phyloP scores from a whole-genome alignment of 2,329 filamentous ascomycete genomes.

The Xylariales sp. region DNA sequence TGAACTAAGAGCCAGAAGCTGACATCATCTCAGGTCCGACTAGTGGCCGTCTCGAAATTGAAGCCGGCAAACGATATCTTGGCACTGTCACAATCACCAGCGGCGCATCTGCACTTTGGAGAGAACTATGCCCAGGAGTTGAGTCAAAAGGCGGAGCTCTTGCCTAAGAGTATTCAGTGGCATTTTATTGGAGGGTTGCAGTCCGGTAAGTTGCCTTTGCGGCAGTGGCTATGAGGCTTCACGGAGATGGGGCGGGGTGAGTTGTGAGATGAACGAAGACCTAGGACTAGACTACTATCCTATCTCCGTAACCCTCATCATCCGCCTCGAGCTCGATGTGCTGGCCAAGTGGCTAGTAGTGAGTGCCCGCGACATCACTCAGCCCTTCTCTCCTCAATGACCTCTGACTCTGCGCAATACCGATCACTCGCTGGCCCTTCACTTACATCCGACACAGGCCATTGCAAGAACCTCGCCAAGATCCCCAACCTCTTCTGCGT shows the following conservation, averaged over 20 bases:
- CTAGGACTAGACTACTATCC: too few species aligned
- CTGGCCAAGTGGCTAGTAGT: too few species aligned
- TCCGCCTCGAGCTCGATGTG: too few species aligned
- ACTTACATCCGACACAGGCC: slow-evolving; percentile 55
- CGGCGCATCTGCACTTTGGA: slow-evolving; percentile 73
- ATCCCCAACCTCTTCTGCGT: slow-evolving; percentile 90
- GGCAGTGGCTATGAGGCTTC: too few species aligned
- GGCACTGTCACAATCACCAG: slow-evolving; percentile 65
- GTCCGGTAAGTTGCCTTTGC: slow-evolving; percentile 50
- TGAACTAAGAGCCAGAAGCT: too few species aligned
- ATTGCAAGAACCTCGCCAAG: slow-evolving; percentile 81
- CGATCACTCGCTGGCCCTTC: too few species aligned
- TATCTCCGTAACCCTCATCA: too few species aligned
- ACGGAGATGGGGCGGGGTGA: too few species aligned
- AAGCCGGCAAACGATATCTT: slow-evolving; percentile 91
- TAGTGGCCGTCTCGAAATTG: slow-evolving; percentile 94
- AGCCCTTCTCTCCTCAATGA: too few species aligned
- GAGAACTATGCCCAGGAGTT: slow-evolving; percentile 97
- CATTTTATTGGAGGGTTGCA: slow-evolving; percentile 96
- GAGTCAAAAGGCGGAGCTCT: slow-evolving; percentile 72
- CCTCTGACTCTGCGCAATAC: too few species aligned
- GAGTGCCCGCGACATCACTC: too few species aligned
- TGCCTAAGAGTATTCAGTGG: slow-evolving; percentile 78
- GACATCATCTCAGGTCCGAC: slow-evolving; percentile 55
- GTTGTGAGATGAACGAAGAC: too few species aligned